Conservation (phyloP, 2,329 filamentous ascomycete genomes). For the Huntiella bhutanensis region DNA sequence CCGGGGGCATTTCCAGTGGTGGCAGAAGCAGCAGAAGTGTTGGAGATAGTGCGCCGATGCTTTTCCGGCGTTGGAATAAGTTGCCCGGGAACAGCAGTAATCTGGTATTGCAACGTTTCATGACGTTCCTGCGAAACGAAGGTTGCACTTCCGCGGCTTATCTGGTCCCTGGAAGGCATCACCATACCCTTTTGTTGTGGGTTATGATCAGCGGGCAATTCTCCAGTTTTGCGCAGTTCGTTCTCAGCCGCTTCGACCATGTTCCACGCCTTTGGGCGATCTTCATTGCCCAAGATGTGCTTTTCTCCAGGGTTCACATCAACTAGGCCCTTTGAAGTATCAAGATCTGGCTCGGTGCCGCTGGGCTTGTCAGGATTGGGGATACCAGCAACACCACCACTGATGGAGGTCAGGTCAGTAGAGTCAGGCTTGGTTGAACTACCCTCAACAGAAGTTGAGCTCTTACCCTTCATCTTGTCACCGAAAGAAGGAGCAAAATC, state of each 20-base stretch:
- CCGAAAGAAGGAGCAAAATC: not conserved
- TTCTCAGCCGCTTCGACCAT: conserved; percentile 32
- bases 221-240: conserved; percentile 28
- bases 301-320: conserved; percentile 8
- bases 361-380: not conserved
- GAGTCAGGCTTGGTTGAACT: not conserved
- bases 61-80: conserved; percentile 7
- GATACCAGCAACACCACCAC: not conserved
- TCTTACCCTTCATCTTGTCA: not conserved
- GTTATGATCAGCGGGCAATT: conserved; percentile 5
- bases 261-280: conserved; percentile 18
- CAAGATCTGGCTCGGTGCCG: not conserved
- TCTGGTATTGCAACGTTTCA: conserved; percentile 4
- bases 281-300: conserved; percentile 4
- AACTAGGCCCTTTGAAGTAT: not conserved
- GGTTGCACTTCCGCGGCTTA: conserved; percentile 3
- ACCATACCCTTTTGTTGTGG: not conserved
- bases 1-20: not conserved
- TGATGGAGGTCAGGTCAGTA: not conserved
- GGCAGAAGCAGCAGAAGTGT: not conserved
- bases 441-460: not conserved
- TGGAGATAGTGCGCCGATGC: conserved; percentile 4
- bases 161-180: not conserved
- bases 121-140: conserved; percentile 5
- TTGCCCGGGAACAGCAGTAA: conserved; percentile 7